Conservation (phyloP, 2,329 filamentous ascomycete genomes). For the Colletotrichum agaves region DNA sequence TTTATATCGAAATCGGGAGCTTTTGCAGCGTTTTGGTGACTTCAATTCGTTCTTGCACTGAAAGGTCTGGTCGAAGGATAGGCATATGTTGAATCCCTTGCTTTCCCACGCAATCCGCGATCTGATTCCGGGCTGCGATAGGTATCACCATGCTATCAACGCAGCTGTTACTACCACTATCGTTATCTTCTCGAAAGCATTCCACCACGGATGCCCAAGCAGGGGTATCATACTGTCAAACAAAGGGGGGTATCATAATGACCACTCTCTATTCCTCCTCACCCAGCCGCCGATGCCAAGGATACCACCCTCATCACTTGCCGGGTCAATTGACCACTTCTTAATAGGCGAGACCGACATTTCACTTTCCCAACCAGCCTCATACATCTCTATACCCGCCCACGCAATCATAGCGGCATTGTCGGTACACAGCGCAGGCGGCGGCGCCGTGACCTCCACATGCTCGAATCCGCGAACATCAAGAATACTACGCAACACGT, state of each 20-base stretch:
- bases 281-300: conserved; percentile 67
- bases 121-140: no score
- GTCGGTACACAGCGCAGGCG: conserved; percentile 83
- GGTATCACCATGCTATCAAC: no score
- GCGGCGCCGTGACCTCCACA: conserved; percentile 78
- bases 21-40: no score
- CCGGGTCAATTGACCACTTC: conserved; percentile 80
- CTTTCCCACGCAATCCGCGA: no score
- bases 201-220: no score
- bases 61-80: no score
- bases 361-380: conserved; percentile 76
- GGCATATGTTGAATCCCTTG: no score
- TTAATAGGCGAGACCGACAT: conserved; percentile 68
- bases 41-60: no score
- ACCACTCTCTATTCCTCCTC: conserved; percentile 38
- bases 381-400: conserved; percentile 92
- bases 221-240: no score
- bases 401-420: conserved; percentile 99
- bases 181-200: no score
- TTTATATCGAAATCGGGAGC: no score
- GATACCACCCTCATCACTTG: conserved; percentile 71
- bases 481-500: conserved; percentile 68
- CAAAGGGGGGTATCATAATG: conserved; percentile 22
- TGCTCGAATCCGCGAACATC: conserved; percentile 72
- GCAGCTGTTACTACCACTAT: no score